phyloP scores from a whole-genome alignment of 768 basidiomycete species.

The Boletus edulis region DNA sequence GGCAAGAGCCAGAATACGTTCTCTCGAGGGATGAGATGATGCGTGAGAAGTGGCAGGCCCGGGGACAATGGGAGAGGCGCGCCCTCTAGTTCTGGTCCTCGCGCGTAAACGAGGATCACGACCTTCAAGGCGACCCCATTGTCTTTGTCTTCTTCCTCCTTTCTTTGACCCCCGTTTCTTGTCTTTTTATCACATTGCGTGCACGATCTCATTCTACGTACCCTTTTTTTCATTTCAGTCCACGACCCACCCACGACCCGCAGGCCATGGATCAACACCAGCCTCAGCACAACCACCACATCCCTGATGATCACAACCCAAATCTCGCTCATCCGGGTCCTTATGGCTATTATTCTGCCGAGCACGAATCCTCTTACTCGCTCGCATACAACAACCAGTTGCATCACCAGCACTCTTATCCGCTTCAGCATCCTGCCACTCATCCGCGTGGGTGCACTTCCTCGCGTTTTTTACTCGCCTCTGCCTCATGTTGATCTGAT shows the following conservation, averaged over 20 bases:
- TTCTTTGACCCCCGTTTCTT: conserved; percentile 34
- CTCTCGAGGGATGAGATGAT: neutral
- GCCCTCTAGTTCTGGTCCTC: conserved; percentile 20
- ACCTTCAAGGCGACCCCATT: conserved; percentile 22
- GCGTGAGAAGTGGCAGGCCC: conserved; percentile 18
- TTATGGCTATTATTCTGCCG: conserved; percentile 53
- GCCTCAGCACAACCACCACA: conserved; percentile 42
- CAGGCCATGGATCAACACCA: conserved; percentile 43
- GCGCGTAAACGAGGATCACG: conserved; percentile 29
- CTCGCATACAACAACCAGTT: conserved; percentile 51
- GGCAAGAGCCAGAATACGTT: neutral
- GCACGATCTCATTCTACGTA: conserved; percentile 30
- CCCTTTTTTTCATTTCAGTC: conserved; percentile 33
- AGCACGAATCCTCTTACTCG: conserved; percentile 55
- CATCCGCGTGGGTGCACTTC: conserved; percentile 70
- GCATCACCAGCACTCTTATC: conserved; percentile 48
- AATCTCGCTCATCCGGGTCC: conserved; percentile 38
- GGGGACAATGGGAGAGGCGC: neutral
- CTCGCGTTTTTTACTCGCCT: conserved; percentile 39
- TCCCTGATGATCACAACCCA: conserved; percentile 48
- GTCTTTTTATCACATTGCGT: conserved; percentile 33
- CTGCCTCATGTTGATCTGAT: conserved; percentile 67
- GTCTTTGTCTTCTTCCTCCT: conserved; percentile 34
- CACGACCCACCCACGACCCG: conserved; percentile 35
- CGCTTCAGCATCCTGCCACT: conserved; percentile 53